These are phyloP conservation scores for Monosporascus cannonballus DNA, from an alignment of 2,329 filamentous ascomycete genomes.

Conservation along the genomic window DNA sequence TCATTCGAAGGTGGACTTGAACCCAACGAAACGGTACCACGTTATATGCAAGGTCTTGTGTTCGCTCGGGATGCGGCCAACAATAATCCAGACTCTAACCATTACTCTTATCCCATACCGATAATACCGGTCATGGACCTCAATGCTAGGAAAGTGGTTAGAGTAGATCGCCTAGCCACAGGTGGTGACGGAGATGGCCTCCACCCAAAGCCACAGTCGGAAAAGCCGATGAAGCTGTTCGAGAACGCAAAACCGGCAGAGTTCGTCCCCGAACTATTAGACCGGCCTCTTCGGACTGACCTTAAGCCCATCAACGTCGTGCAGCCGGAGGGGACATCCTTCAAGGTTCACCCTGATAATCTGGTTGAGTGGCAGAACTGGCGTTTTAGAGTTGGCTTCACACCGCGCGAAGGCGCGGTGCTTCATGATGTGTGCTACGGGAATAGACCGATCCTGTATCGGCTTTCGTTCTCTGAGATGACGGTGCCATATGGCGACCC, in stretches of 20 bases:
- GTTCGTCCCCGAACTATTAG: conserved; percentile 46
- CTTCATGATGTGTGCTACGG: conserved; percentile 58
- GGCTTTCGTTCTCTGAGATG: conserved; percentile 56
- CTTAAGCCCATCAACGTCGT: conserved; percentile 67
- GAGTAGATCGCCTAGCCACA: conserved; percentile 51
- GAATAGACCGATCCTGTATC: conserved; percentile 51
- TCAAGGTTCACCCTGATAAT: conserved; percentile 23
- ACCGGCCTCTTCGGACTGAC: conserved; percentile 39
- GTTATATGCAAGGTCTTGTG: conserved; percentile 45
- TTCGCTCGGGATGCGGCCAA: conserved; percentile 38
- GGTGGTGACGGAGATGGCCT: conserved; percentile 41
- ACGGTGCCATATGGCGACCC: conserved; percentile 58
- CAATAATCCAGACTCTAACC: conserved; percentile 50
- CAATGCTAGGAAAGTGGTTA: conserved; percentile 45
- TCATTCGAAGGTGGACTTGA: conserved; percentile 27
- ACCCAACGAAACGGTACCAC: conserved; percentile 31
- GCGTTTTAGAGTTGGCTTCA: conserved; percentile 58
- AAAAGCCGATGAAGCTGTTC: conserved; percentile 40
- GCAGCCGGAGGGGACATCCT: conserved; percentile 43
- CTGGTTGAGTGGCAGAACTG: conserved; percentile 35
- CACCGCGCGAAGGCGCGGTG: conserved; percentile 54
- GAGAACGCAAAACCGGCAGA: conserved; percentile 34
- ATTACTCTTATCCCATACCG: conserved; percentile 57
- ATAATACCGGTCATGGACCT: conserved; percentile 55
- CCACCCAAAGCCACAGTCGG: conserved; percentile 25